phyloP scores from a whole-genome alignment of 208 protist genomes.

The Acanthamoeba lenticulata region DNA sequence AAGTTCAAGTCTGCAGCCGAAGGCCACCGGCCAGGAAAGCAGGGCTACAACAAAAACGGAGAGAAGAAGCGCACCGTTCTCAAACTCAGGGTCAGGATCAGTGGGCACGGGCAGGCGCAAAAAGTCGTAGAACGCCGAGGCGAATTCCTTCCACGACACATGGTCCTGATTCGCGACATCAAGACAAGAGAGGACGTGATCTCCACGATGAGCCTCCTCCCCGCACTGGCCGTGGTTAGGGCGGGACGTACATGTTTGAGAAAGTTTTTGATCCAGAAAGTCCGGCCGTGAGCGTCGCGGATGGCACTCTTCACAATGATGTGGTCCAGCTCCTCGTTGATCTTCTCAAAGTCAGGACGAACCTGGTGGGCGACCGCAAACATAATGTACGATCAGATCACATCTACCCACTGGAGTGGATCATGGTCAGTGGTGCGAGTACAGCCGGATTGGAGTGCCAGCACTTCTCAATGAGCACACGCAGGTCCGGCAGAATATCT shows the following conservation, averaged over 20 bases:
- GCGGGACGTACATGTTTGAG: neutral
- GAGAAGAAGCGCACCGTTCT: neutral
- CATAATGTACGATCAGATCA: too few relatives aligned
- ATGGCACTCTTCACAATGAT: conserved; percentile 27
- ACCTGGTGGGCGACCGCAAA: neutral
- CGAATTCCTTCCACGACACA: conserved; percentile 44
- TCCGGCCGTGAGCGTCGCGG: conserved; percentile 22
- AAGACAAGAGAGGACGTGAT: too few relatives aligned
- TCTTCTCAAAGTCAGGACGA: conserved; percentile 57
- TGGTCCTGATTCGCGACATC: neutral
- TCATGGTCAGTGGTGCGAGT: neutral
- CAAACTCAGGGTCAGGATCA: conserved; percentile 31
- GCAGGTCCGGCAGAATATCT: neutral
- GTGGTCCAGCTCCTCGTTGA: conserved; percentile 20
- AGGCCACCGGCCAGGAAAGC: neutral
- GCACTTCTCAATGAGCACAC: conserved; percentile 57
- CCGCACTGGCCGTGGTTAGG: neutral
- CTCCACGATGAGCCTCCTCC: too few relatives aligned
- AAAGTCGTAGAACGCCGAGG: conserved; percentile 43
- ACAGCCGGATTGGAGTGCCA: conserved; percentile 46
- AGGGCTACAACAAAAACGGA: neutral
- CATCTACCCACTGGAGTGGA: neutral
- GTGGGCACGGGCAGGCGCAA: neutral
- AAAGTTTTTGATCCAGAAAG: conserved; percentile 63
- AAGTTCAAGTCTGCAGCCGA: too few relatives aligned